A percentile compares a stretch with the other conserved stretches of the same genome.
Evolutionary conservation across 441 rosid genomes (phyloP).

Genomic region (Gossypium davidsonii): DNA sequence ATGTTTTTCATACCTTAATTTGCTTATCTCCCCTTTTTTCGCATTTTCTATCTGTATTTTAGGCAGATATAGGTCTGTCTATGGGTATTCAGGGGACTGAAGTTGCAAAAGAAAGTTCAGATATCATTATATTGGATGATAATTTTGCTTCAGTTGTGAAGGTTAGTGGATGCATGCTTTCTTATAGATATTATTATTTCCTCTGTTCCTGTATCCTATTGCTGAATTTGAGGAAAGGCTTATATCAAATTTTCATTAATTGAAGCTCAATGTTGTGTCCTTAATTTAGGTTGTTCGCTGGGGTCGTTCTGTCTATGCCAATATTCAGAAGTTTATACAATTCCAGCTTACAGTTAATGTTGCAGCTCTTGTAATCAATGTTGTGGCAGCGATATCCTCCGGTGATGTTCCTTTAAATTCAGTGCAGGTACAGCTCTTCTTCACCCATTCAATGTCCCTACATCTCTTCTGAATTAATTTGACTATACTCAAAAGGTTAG

Average conservation of each 20-base stretch:
- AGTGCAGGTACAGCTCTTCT: constrained; percentile 63
- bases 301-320: constrained; percentile 98
- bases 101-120: constrained; percentile 95
- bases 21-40: neutral
- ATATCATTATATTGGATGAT: constrained; percentile 91
- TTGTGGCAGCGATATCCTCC: constrained; percentile 82
- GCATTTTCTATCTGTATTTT: constrained; percentile 21
- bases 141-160: constrained; percentile 92
- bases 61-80: constrained; percentile 98
- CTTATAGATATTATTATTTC: constrained; percentile 1
- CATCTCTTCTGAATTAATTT: neutral
- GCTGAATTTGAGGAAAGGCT: neutral
- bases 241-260: neutral
- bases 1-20: neutral
- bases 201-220: neutral
- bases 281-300: constrained; percentile 77
- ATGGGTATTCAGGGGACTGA: constrained; percentile 98
- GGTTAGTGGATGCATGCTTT: constrained; percentile 40
- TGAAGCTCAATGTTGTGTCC: constrained; percentile 10
- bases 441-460: constrained; percentile 1
- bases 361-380: constrained; percentile 88
- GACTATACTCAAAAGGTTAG: neutral
- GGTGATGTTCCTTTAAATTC: constrained; percentile 93
- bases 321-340: constrained; percentile 95
- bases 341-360: constrained; percentile 97